Evolutionary conservation across 495 filamentous ascomycete genomes (phyloP).

Genomic region (Talaromyces ruber): DNA sequence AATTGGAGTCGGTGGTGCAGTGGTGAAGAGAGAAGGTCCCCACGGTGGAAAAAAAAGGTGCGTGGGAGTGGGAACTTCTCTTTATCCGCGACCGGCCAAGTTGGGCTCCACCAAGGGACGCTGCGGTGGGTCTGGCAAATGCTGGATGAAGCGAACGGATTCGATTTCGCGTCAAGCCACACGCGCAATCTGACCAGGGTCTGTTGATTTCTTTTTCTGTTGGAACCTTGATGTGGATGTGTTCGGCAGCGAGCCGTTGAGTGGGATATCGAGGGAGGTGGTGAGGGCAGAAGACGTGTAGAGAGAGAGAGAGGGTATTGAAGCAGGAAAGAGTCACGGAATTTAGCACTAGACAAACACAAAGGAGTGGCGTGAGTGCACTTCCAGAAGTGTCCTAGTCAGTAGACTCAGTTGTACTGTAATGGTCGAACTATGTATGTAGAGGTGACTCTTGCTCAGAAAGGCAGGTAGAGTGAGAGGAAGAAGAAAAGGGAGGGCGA

Average conservation of each 20-base stretch:
- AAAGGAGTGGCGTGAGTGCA: background rate
- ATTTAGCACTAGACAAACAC: background rate
- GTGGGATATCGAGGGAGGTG: background rate
- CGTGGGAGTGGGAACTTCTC: slow-evolving; percentile 30
- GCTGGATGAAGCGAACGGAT: background rate
- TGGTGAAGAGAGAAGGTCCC: slow-evolving; percentile 2
- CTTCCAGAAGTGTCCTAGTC: background rate
- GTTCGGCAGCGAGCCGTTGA: slow-evolving; percentile 8
- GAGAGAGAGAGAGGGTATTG: background rate
- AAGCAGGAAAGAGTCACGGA: slow-evolving; percentile 7
- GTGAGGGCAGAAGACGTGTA: background rate
- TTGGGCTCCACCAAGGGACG: background rate
- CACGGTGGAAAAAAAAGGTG: slow-evolving; percentile 6
- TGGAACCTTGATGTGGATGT: slow-evolving; percentile 12
- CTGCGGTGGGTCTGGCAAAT: background rate
- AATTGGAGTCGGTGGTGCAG: slow-evolving; percentile 3
- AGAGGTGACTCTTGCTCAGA: background rate
- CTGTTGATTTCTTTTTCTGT: slow-evolving; percentile 1
- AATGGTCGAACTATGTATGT: too few relatives aligned
- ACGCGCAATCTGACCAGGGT: background rate
- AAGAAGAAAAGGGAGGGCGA: background rate
- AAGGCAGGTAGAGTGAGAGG: background rate
- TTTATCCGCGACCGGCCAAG: slow-evolving; percentile 26
- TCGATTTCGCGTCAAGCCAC: background rate
- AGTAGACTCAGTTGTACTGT: background rate